These are phyloP conservation scores for Erodium trifolium DNA, from an alignment of 441 rosid genomes.

Conservation along the genomic window DNA sequence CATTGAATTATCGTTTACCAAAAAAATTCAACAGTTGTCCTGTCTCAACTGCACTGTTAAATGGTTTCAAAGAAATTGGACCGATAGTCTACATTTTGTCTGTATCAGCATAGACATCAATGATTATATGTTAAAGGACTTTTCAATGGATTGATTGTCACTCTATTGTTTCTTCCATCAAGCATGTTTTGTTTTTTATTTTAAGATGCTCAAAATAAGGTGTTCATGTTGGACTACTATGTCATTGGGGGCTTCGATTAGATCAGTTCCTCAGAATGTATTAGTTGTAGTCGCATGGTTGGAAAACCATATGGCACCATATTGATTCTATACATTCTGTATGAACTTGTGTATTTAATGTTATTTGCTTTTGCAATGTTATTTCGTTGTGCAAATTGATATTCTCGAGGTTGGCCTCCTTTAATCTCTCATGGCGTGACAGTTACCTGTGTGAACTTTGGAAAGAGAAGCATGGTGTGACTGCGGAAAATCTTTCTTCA, in stretches of 20 bases:
- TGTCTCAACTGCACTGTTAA: too few species aligned
- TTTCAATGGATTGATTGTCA: not conserved
- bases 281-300: not conserved
- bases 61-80: too few species aligned
- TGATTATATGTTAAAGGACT: too few species aligned
- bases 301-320: not conserved
- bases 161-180: not conserved
- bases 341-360: not conserved
- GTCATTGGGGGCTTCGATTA: not conserved
- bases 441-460: constrained; percentile 74
- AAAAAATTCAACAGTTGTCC: too few species aligned
- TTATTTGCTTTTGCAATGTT: not conserved
- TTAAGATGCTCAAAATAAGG: not conserved
- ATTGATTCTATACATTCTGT: not conserved
- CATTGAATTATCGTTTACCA: too few species aligned
- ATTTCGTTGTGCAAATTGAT: not conserved
- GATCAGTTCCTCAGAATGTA: not conserved
- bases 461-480: constrained; percentile 48
- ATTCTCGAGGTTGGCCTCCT: not conserved
- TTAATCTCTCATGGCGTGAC: constrained; percentile 25
- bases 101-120: too few species aligned
- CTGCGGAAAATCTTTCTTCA: constrained; percentile 30
- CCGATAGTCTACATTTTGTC: too few species aligned
- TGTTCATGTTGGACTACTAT: not conserved
- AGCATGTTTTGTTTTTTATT: not conserved